Percentiles rank a stretch among this genome's conserved stretches.
Conservation (phyloP, 2,329 filamentous ascomycete genomes). For the Sphaceloma murrayae region DNA sequence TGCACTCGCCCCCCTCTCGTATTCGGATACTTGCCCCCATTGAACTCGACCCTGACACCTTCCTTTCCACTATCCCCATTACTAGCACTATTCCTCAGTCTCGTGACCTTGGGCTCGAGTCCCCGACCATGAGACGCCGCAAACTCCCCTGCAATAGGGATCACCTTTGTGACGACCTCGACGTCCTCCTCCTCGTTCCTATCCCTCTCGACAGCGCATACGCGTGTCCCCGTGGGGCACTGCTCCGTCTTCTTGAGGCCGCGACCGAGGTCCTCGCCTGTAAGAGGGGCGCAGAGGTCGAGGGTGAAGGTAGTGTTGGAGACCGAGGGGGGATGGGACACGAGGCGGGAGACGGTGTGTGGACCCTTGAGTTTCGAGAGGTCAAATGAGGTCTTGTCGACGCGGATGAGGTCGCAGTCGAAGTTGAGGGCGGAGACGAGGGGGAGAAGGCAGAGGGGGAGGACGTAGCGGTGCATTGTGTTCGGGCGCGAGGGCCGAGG, state of each 20-base stretch:
- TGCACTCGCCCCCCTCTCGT: constrained; percentile 48
- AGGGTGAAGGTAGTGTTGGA: constrained; percentile 73
- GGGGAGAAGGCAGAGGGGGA: constrained; percentile 25
- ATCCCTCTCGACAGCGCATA: constrained; percentile 63
- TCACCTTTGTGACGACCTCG: constrained; percentile 47
- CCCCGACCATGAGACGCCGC: constrained; percentile 46
- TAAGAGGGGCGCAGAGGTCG: constrained; percentile 62
- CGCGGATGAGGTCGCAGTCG: constrained; percentile 52
- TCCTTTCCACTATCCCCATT: constrained; percentile 57
- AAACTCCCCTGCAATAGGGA: constrained; percentile 67
- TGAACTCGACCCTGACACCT: constrained; percentile 60
- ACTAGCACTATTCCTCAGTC: constrained; percentile 56
- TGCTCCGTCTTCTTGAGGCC: constrained; percentile 47
- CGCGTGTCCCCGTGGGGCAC: constrained; percentile 62
- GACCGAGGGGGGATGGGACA: constrained; percentile 40
- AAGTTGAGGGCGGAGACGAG: constrained; percentile 42
- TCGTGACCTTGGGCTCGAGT: constrained; percentile 57
- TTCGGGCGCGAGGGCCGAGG: no score
- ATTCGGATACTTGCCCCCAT: constrained; percentile 46
- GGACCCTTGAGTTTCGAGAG: constrained; percentile 55
- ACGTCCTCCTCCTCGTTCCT: constrained; percentile 42
- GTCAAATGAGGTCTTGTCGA: constrained; percentile 54
- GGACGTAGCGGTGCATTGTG: constrained; percentile 14
- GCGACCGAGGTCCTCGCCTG: constrained; percentile 42
- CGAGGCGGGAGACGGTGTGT: constrained; percentile 54